These are phyloP conservation scores for Schizophyllum amplum DNA, from an alignment of 1,284 basidiomycete genomes.

Conservation along the genomic window DNA sequence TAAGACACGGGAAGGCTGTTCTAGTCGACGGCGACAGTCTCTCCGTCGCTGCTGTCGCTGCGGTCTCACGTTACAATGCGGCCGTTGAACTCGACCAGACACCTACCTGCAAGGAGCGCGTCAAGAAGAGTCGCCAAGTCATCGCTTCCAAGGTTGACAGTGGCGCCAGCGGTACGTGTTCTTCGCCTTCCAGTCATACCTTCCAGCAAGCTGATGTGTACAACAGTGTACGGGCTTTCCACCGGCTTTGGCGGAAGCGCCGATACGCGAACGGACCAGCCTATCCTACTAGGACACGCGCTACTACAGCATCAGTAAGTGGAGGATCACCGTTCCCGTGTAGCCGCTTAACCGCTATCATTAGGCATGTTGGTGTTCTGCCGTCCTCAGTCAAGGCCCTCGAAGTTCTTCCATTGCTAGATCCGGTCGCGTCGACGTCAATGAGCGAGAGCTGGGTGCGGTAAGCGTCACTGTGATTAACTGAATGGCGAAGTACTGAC, in stretches of 20 bases:
- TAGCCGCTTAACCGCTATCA: too few relatives aligned
- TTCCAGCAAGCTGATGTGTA: not conserved
- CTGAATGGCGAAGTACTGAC: too few relatives aligned
- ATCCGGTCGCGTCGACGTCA: slow-evolving; percentile 23
- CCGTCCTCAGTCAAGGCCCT: slow-evolving; percentile 53
- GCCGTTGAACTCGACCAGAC: slow-evolving; percentile 46
- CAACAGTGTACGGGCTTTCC: slow-evolving; percentile 34
- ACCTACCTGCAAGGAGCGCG: slow-evolving; percentile 35
- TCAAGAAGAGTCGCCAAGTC: slow-evolving; percentile 51
- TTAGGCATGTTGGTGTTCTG: slow-evolving; percentile 51
- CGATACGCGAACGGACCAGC: slow-evolving; percentile 39
- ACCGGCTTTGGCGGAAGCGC: slow-evolving; percentile 78
- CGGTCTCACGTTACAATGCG: slow-evolving; percentile 57
- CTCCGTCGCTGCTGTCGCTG: slow-evolving; percentile 67
- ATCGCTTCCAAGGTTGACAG: slow-evolving; percentile 61
- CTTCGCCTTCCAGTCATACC: not conserved
- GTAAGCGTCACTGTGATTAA: too few relatives aligned
- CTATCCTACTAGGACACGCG: slow-evolving; percentile 62
- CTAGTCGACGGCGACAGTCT: slow-evolving; percentile 62
- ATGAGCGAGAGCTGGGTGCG: slow-evolving; percentile 87
- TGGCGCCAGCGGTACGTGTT: slow-evolving; percentile 23
- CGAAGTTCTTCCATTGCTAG: slow-evolving; percentile 40
- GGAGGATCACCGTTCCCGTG: too few relatives aligned
- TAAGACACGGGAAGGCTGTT: slow-evolving; percentile 40
- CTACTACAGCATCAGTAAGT: slow-evolving; percentile 65